Evolutionary conservation across 768 basidiomycete genomes (phyloP).

Genomic region (Cubamyces sp.): DNA sequence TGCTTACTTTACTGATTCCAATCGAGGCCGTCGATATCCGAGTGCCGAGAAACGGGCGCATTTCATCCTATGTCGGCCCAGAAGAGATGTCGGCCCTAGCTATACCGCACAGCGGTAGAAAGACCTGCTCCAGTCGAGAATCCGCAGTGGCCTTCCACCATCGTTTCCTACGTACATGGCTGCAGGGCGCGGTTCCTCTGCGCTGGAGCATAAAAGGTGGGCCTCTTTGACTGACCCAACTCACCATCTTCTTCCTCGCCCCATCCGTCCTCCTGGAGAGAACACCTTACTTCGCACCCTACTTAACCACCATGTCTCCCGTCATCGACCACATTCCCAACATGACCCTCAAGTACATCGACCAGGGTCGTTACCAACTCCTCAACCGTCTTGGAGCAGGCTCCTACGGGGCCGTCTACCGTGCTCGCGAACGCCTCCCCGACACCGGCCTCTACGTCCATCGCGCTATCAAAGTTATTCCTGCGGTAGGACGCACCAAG

Average conservation of each 20-base stretch:
- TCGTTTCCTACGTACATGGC: too few relatives aligned
- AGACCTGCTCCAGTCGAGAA: too few relatives aligned
- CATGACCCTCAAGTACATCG: constrained; percentile 52
- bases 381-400: constrained; percentile 86
- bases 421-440: constrained; percentile 59
- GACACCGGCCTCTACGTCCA: neutral
- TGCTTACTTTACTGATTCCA: too few relatives aligned
- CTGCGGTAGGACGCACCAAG: neutral
- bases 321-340: constrained; percentile 17
- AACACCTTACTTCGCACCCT: constrained; percentile 4
- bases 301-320: constrained; percentile 12
- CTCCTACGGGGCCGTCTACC: constrained; percentile 93
- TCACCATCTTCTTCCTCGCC: neutral
- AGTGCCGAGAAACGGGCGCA: too few relatives aligned
- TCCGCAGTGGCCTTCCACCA: too few relatives aligned
- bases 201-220: neutral
- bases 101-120: too few relatives aligned
- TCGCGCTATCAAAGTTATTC: constrained; percentile 30
- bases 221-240: neutral
- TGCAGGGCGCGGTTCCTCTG: neutral
- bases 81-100: too few relatives aligned
- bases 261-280: constrained; percentile 11
- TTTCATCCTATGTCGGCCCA: too few relatives aligned
- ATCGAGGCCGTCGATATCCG: too few relatives aligned
- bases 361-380: constrained; percentile 78